Evolutionary conservation across 495 filamentous ascomycete genomes (phyloP).

Genomic region (Penicillium macrosclerotiorum): DNA sequence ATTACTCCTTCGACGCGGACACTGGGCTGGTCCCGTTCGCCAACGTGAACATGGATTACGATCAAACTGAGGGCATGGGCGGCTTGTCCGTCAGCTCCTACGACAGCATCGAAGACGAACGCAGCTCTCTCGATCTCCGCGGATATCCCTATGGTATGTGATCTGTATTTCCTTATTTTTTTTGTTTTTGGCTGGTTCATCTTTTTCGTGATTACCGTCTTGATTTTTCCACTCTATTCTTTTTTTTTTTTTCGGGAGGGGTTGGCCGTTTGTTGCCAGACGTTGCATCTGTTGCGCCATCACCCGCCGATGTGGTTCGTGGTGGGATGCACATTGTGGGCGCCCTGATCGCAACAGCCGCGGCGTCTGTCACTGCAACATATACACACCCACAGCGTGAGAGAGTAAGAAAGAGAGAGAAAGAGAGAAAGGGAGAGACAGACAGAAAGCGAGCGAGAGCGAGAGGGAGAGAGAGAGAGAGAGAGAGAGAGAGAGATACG

Average conservation of each 20-base stretch:
- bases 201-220: conserved; percentile 5
- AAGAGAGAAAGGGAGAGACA: too few relatives aligned
- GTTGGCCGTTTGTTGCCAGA: conserved; percentile 33
- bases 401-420: too few relatives aligned
- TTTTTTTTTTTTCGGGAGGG: conserved; percentile 2
- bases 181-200: conserved; percentile 11
- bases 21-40: conserved; percentile 36
- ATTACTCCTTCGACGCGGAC: conserved; percentile 46
- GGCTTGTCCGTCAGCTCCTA: conserved; percentile 50
- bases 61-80: conserved; percentile 48
- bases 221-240: conserved; percentile 1
- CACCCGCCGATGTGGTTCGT: conserved; percentile 29
- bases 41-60: conserved; percentile 44
- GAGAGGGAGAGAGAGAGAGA: too few relatives aligned
- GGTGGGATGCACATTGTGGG: conserved; percentile 6
- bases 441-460: too few relatives aligned
- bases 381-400: too few relatives aligned
- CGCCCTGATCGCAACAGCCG: too few relatives aligned
- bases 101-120: conserved; percentile 49
- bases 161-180: conserved; percentile 8
- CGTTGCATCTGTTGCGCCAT: conserved; percentile 44
- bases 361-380: too few relatives aligned
- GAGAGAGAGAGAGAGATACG: too few relatives aligned
- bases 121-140: conserved; percentile 41
- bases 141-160: conserved; percentile 46